A percentile compares a stretch with the other conserved stretches of the same genome.
Conservation (phyloP, 768 basidiomycete species). For the Arthromyces matolae region DNA sequence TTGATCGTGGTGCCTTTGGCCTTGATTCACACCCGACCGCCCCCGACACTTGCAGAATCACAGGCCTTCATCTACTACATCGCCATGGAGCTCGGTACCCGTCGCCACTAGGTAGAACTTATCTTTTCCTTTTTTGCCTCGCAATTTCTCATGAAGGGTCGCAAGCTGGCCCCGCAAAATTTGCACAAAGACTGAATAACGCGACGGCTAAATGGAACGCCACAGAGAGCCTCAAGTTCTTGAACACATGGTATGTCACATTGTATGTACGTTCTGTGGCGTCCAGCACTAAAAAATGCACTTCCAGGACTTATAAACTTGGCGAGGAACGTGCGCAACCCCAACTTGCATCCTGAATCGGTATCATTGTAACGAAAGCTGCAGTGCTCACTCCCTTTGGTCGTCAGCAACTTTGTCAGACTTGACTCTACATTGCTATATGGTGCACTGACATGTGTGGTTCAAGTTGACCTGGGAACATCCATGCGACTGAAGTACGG, state of each 20-base stretch:
- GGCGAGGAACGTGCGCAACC: slow-evolving; percentile 69
- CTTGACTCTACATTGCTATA: background rate
- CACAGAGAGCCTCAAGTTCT: slow-evolving; percentile 61
- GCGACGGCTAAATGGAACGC: slow-evolving; percentile 59
- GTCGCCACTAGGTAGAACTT: slow-evolving; percentile 60
- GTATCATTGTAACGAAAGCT: background rate
- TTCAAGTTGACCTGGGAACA: slow-evolving; percentile 59
- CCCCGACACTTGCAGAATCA: slow-evolving; percentile 66
- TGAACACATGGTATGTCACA: slow-evolving; percentile 72
- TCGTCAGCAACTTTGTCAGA: slow-evolving; percentile 78
- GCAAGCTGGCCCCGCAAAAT: slow-evolving; percentile 60
- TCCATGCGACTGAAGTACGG: slow-evolving; percentile 79
- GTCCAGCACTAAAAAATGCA: background rate
- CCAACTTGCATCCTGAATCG: slow-evolving; percentile 9
- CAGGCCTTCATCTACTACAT: slow-evolving; percentile 76
- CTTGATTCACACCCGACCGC: slow-evolving; percentile 66
- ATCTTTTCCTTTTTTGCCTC: background rate
- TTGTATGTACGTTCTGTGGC: background rate
- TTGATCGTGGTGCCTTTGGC: slow-evolving; percentile 62
- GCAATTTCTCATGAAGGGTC: slow-evolving; percentile 38
- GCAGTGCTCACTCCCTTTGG: slow-evolving; percentile 88
- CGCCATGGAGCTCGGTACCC: slow-evolving; percentile 79
- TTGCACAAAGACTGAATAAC: slow-evolving; percentile 53
- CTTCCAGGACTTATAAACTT: slow-evolving; percentile 77
- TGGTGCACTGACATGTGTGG: background rate